phyloP scores from a whole-genome alignment of 257 asterid species.

The Buddleja alternifolia region DNA sequence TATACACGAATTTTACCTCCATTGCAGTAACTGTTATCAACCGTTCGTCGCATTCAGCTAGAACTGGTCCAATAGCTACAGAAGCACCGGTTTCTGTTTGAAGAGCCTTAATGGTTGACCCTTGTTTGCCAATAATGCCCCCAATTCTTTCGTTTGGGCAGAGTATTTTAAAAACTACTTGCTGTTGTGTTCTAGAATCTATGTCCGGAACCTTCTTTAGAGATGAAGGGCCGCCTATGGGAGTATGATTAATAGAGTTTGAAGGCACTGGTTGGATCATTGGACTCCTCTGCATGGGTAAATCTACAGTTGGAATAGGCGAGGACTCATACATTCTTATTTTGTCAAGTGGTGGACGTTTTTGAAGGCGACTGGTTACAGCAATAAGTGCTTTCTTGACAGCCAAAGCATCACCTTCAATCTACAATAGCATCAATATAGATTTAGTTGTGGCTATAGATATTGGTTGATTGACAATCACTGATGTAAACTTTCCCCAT shows the following conservation, averaged over 20 bases:
- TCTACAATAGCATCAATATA: constrained; percentile 39
- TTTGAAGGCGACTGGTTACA: constrained; percentile 66
- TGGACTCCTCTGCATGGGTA: constrained; percentile 43
- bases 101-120: constrained; percentile 54
- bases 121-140: constrained; percentile 73
- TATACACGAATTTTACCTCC: constrained; percentile 49
- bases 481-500: neutral
- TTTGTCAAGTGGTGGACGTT: constrained; percentile 47
- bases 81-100: constrained; percentile 60
- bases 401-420: constrained; percentile 58
- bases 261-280: constrained; percentile 40
- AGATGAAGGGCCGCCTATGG: constrained; percentile 30
- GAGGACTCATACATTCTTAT: constrained; percentile 35
- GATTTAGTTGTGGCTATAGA: neutral
- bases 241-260: constrained; percentile 37
- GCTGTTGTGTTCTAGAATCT: constrained; percentile 39
- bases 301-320: constrained; percentile 38
- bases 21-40: constrained; percentile 61
- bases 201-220: constrained; percentile 28
- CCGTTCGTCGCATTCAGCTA: constrained; percentile 62
- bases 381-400: constrained; percentile 75
- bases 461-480: constrained; percentile 1
- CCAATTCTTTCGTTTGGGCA: constrained; percentile 67
- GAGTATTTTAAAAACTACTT: constrained; percentile 65
- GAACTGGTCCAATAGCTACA: constrained; percentile 51